Evolutionary conservation across 495 filamentous ascomycete genomes (phyloP).

Genomic region (Penicillium herquei): DNA sequence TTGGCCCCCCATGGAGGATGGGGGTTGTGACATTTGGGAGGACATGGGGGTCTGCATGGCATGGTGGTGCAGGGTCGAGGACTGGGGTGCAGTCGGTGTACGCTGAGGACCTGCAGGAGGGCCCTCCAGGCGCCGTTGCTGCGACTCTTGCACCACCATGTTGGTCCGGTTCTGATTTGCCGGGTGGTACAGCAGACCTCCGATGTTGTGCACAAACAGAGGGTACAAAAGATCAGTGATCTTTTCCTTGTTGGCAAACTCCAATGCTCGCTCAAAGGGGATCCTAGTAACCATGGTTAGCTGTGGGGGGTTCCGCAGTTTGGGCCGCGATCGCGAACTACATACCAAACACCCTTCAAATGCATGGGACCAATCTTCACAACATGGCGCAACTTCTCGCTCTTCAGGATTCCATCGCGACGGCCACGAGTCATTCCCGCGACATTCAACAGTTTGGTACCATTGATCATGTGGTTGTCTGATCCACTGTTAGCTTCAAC

Average conservation of each 20-base stretch:
- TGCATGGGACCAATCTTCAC: slow-evolving; percentile 99
- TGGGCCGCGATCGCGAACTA: not conserved
- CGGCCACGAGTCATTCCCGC: slow-evolving; percentile 97
- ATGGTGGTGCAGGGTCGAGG: slow-evolving; percentile 77
- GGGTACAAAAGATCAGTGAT: slow-evolving; percentile 96
- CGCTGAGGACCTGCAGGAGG: slow-evolving; percentile 29
- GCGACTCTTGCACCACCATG: slow-evolving; percentile 83
- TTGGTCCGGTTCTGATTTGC: slow-evolving; percentile 80
- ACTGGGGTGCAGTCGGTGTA: slow-evolving; percentile 55
- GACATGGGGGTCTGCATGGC: slow-evolving; percentile 69
- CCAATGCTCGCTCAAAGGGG: slow-evolving; percentile 90
- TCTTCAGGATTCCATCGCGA: slow-evolving; percentile 95
- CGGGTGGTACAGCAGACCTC: slow-evolving; percentile 89
- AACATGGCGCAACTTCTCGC: slow-evolving; percentile 93
- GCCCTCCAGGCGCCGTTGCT: slow-evolving; percentile 63
- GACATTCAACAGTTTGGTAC: slow-evolving; percentile 94
- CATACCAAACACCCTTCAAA: slow-evolving; percentile 96
- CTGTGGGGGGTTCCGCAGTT: not conserved
- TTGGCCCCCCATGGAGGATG: slow-evolving; percentile 56
- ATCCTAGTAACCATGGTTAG: slow-evolving; percentile 60
- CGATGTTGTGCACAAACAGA: slow-evolving; percentile 96
- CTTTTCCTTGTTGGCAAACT: slow-evolving; percentile 99
- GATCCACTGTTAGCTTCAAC: slow-evolving; percentile 8
- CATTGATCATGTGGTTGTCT: slow-evolving; percentile 99
- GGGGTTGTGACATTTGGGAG: slow-evolving; percentile 64